Evolutionary conservation across 345 rosid species (phyloP), one percentile per base, ranked within the genome.

Genomic region (Rhizophora mangle): DNA sequence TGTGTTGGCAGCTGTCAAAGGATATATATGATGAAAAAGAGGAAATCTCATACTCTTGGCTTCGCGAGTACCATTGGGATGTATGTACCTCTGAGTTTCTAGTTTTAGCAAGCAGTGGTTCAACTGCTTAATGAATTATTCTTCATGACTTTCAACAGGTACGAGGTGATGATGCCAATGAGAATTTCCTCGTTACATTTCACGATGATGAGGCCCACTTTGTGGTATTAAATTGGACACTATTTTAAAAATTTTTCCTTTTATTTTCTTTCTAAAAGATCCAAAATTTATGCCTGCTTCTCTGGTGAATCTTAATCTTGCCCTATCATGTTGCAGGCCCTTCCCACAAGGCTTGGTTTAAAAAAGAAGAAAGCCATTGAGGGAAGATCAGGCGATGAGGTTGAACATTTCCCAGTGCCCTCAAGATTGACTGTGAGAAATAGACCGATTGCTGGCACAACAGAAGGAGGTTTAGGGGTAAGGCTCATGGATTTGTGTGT

Each of bases 61-160:
- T 92, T 74, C 89, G 99, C 3, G 98, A 90, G 76, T 95, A 95
- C 82, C 67, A 85, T 39, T 95, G 99, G 99, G 89, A 90, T 84
- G 99, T 95, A 89, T 52, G 99, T 88, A 60, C 60, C 36, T 5
- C 68, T 10, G 15, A 57, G 37, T 67, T 75, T 57, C 49, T 47
- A 32, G 5, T 19, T 22, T 5, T 67, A 61, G 20, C 32, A 62
- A 67, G 59, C 26, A 53, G 47, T 18, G 6, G 30, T 74, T 37
- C 32, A 24, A 36, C 16, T 58, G 52, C 32, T 77, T 54, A 56
- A 37, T 60, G 62, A 47, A 74, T 43, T 69, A 39, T 71, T 43
- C 24, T 56, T 69, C 69, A 30, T 61, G 59, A 36, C 71, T 22
- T 29, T 66, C 68, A 63, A 85, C 80, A 92, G 99, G 82, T 90